A percentile compares a stretch with the other conserved stretches of the same genome.
Evolutionary conservation across 1,284 basidiomycete genomes (phyloP).

Genomic region (Leccinum variabile): DNA sequence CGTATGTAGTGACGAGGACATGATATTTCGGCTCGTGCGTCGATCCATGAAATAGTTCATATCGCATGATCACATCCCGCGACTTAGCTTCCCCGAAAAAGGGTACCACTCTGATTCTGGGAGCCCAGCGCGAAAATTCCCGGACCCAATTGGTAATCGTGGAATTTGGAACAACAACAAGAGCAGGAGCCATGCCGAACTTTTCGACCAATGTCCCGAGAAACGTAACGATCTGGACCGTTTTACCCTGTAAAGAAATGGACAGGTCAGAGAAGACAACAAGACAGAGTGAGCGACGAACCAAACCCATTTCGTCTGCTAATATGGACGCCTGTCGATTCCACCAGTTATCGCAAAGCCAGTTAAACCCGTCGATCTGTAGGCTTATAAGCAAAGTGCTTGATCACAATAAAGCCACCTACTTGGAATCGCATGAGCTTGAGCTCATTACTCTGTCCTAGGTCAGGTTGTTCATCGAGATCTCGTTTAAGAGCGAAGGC

Average conservation of each 20-base stretch:
- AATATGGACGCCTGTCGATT: constrained; percentile 86
- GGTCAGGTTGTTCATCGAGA: constrained; percentile 49
- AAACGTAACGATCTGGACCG: constrained; percentile 88
- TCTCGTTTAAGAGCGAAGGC: constrained; percentile 48
- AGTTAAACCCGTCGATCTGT: constrained; percentile 89
- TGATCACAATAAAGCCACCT: constrained; percentile 11
- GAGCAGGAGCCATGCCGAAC: constrained; percentile 69
- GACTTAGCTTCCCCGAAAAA: constrained; percentile 80
- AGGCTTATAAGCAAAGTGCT: constrained; percentile 12
- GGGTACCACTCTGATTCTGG: constrained; percentile 76
- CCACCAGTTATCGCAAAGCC: constrained; percentile 91
- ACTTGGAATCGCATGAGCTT: constrained; percentile 88
- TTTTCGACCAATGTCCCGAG: constrained; percentile 72
- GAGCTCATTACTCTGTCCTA: constrained; percentile 61
- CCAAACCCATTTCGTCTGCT: constrained; percentile 98
- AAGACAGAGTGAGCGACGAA: constrained; percentile 35
- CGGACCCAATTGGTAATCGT: constrained; percentile 86
- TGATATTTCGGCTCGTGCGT: constrained; percentile 69
- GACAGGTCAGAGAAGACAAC: constrained; percentile 9
- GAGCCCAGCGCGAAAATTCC: constrained; percentile 93
- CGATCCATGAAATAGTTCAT: constrained; percentile 73
- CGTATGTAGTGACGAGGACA: constrained; percentile 89
- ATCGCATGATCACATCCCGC: constrained; percentile 79
- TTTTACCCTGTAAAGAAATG: constrained; percentile 68
- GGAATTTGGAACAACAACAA: constrained; percentile 94